Evolutionary conservation across 1,284 basidiomycete genomes (phyloP), one percentile per base, ranked within the genome.

Genomic region (Schizopora paradoxa): DNA sequence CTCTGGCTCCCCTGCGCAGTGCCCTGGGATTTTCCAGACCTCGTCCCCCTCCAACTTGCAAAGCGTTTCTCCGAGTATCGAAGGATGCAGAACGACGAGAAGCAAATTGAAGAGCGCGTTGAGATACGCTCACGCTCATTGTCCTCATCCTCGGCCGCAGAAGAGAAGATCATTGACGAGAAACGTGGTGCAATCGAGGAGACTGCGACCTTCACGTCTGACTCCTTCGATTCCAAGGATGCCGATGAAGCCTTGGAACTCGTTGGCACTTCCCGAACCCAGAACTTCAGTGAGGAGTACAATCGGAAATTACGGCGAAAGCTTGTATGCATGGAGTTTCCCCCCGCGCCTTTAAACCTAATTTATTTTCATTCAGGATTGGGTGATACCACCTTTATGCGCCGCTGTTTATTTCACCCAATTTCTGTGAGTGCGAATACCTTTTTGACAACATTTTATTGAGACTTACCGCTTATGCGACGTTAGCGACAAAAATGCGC

Each of bases 391-490:
- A 0, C 75, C 80, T 3, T 59, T 83, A 21, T 78, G 77, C 55
- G 80, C 79, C 0, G 74, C 77, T 1, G 79, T 82, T 5, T 83
- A 81, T 57, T 82, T 82, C 57, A 79, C 76, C 1, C 80, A 82
- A 56, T 82, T 73, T 51, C 59, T 82, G 79, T 81, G 57, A 43
- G 70, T 16, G 33, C 21, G 5, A 19, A 28, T 22, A 21, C 38
- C 27, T 33, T 11, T 28, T 29, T 21, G 2, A 22, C 28, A 16
- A 7, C 13, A 31, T 5, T 22, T 36, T 25, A 27, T 47, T 41
- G 7, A 8, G 39, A 6, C 18, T 49, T 11, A 38, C 36, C 13
- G 16, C 23, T 7, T 41, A 37, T 43, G 37, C 28, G 27, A 16
- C 4, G 19, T 35, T 47, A 80, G 80, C 48, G 81, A 83, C 61